These are phyloP conservation scores for Brassica juncea DNA, from an alignment of 345 rosid genomes.

Conservation along the genomic window DNA sequence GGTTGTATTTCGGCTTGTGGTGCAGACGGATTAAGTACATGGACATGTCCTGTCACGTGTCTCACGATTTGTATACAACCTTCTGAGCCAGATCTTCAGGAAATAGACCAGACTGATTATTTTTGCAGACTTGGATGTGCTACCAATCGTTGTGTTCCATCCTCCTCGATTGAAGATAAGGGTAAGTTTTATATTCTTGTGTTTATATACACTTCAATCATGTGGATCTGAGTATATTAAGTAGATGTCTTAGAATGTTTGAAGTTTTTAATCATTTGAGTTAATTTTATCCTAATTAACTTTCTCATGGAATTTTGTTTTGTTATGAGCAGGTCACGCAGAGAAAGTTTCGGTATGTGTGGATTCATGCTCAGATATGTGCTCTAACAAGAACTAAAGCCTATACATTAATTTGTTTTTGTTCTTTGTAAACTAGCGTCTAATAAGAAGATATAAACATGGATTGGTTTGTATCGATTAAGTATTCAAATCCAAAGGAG, in stretches of 20 bases:
- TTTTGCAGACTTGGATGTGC: conserved; percentile 23
- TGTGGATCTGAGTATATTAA: not conserved
- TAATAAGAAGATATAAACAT: not conserved
- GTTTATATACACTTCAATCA: not conserved
- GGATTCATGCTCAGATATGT: conserved; percentile 21
- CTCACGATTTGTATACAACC: not conserved
- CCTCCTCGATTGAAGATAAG: conserved; percentile 5
- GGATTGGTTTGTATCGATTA: not conserved
- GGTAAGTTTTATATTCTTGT: conserved; percentile 13
- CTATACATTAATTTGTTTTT: not conserved
- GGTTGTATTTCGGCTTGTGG: not conserved
- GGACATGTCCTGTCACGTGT: conserved; percentile 13
- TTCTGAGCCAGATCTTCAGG: not conserved
- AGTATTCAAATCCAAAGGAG: not conserved
- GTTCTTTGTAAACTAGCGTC: not conserved
- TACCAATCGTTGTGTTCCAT: not conserved
- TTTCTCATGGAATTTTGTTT: not conserved
- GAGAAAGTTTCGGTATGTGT: conserved; percentile 30
- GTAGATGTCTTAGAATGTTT: not conserved
- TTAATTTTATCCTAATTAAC: not conserved
- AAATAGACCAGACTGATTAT: not conserved
- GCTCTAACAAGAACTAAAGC: conserved; percentile 17
- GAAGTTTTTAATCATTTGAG: not conserved
- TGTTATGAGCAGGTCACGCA: conserved; percentile 14
- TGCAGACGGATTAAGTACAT: not conserved